Conservation (phyloP, 2,329 filamentous ascomycete species). For the Trichoderma atroviride region DNA sequence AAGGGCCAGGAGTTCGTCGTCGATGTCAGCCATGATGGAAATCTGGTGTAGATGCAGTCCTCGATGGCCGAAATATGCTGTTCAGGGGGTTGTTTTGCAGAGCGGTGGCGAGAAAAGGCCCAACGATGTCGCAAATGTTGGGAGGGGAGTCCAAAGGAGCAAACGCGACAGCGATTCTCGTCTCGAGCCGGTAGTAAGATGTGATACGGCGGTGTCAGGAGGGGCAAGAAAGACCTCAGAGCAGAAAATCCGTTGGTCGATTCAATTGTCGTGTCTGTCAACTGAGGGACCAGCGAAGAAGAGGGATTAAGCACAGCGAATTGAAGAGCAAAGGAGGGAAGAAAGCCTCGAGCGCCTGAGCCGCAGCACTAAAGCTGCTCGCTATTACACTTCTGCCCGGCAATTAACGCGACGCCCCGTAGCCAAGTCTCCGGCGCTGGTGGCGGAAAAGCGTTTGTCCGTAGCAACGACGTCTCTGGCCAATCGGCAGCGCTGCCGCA, state of each 20-base stretch:
- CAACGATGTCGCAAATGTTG: conserved; percentile 1
- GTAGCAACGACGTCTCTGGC: neutral
- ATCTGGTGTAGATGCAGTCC: neutral
- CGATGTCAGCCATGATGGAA: conserved; percentile 79
- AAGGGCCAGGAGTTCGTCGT: conserved; percentile 90
- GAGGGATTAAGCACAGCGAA: conserved; percentile 4
- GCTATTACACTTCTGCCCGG: conserved; percentile 13
- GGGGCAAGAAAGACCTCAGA: too few species aligned
- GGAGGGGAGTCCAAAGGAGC: neutral
- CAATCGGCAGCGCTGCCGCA: conserved; percentile 24
- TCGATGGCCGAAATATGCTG: conserved; percentile 4
- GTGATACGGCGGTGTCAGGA: neutral
- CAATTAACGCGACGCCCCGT: conserved; percentile 22
- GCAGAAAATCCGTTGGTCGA: neutral
- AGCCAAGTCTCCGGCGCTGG: neutral
- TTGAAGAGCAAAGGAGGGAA: neutral
- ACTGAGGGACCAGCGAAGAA: neutral
- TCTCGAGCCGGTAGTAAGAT: neutral
- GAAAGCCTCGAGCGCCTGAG: conserved; percentile 1
- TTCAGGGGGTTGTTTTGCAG: neutral
- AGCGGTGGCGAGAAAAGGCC: conserved; percentile 20
- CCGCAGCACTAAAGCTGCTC: conserved; percentile 15
- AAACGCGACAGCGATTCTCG: conserved; percentile 14
- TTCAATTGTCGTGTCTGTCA: neutral
- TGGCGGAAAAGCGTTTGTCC: conserved; percentile 17